phyloP scores from a whole-genome alignment of 257 asterid genomes.

The Lycium barbarum region DNA sequence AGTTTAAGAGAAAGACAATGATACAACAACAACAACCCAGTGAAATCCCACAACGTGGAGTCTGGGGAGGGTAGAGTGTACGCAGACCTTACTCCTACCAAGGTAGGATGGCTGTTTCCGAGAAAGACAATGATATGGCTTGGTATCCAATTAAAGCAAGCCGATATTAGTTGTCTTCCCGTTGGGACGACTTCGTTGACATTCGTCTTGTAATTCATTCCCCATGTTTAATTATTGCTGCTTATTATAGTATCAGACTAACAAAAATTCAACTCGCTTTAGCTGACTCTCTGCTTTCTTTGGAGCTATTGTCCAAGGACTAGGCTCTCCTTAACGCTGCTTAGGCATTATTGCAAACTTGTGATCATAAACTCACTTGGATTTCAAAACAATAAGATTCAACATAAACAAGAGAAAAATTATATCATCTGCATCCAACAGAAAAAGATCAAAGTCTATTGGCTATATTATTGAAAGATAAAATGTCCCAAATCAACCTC shows the following conservation, averaged over 20 bases:
- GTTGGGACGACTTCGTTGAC: not conserved
- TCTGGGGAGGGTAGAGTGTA: too few species aligned
- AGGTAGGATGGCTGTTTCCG: too few species aligned
- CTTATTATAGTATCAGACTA: too few species aligned
- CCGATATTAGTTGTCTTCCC: not conserved
- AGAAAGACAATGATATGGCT: not conserved
- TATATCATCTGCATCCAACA: not conserved
- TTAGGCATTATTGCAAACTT: not conserved
- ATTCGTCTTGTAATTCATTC: not conserved
- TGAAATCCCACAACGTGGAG: too few species aligned
- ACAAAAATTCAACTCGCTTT: not conserved
- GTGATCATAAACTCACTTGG: constrained; percentile 2
- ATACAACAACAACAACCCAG: too few species aligned
- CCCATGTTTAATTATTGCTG: not conserved
- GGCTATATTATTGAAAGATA: constrained; percentile 10
- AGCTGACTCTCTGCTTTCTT: not conserved
- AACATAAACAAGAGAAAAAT: not conserved
- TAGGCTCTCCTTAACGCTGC: not conserved
- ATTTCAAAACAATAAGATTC: not conserved
- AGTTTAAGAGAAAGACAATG: constrained; percentile 1
- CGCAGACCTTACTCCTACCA: too few species aligned
- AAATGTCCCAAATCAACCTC: constrained; percentile 25
- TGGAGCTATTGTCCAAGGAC: not conserved
- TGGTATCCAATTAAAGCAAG: not conserved
- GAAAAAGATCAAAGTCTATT: not conserved